Conservation (phyloP, 1,284 basidiomycete genomes). For the Nidula niveotomentosa region DNA sequence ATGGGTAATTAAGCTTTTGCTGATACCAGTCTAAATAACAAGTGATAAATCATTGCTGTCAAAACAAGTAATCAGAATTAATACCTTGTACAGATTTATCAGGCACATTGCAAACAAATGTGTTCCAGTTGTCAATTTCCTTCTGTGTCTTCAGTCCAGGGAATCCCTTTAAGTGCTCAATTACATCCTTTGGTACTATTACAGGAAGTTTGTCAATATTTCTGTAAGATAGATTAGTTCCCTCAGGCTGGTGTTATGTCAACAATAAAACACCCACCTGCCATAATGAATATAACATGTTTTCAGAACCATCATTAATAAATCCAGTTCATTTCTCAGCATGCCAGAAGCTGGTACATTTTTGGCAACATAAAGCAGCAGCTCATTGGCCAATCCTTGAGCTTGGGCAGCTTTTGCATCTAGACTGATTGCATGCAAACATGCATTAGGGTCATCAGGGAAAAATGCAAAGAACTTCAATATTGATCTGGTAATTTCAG, state of each 20-base stretch:
- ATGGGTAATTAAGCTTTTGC: neutral
- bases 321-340: no score
- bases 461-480: constrained; percentile 1
- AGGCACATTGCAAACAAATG: neutral
- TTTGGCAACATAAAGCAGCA: neutral
- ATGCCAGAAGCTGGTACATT: constrained; percentile 1
- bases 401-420: neutral
- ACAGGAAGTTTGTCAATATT: no score
- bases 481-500: neutral
- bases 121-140: neutral
- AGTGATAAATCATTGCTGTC: no score
- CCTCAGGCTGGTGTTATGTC: no score
- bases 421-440: neutral
- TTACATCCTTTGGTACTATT: neutral
- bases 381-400: neutral
- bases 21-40: neutral
- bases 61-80: no score
- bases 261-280: no score
- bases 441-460: neutral
- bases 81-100: neutral
- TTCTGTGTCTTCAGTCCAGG: neutral
- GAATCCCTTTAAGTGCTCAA: neutral
- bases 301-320: no score
- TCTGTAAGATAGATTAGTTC: no score
- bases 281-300: no score